Evolutionary conservation across 805 yeast species (phyloP).

Genomic region (Wickerhamiella cacticola): DNA sequence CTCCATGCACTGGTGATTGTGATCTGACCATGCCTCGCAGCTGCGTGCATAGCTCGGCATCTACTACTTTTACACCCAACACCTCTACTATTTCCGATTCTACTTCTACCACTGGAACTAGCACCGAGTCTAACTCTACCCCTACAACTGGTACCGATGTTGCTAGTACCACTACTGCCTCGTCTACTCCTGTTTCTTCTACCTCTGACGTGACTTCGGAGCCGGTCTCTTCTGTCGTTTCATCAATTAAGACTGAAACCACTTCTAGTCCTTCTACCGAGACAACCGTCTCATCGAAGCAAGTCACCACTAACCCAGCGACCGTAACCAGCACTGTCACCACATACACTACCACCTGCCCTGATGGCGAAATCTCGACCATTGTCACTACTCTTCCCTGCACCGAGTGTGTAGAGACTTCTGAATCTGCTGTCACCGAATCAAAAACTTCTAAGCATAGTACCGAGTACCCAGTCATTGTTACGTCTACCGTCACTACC

Average conservation of each 20-base stretch:
- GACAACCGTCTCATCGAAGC: neutral
- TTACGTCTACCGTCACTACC: neutral
- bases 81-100: neutral
- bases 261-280: neutral
- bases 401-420: neutral
- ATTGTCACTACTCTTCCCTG: neutral
- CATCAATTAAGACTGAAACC: neutral
- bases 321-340: neutral
- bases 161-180: neutral
- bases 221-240: neutral
- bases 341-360: neutral
- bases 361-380: neutral
- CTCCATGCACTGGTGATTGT: neutral
- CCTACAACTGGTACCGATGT: neutral
- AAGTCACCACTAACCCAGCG: neutral
- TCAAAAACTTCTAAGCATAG: too few relatives aligned
- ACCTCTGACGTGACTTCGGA: neutral
- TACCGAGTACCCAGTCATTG: neutral
- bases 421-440: neutral
- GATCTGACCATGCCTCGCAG: neutral
- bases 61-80: neutral
- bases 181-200: neutral
- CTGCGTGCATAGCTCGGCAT: neutral
- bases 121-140: neutral
- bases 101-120: neutral